Evolutionary conservation across 441 rosid species (phyloP), one percentile per base, ranked within the genome.

Genomic region (Gossypium trilobum): DNA sequence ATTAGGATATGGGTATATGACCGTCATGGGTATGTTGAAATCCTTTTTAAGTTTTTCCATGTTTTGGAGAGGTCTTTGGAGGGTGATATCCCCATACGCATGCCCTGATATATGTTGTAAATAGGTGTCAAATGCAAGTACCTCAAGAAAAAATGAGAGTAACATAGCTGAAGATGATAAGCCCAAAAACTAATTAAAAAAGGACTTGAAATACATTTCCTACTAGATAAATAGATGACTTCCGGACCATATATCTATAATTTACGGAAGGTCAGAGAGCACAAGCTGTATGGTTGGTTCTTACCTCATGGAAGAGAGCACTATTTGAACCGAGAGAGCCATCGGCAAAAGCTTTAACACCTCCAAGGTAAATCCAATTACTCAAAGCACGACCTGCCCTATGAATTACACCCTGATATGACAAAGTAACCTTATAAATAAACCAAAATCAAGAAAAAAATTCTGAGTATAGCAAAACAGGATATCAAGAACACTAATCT

Each of bases 331-430:
- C 95, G 70, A 91, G 75, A 77, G 98, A 90, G 52, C 98, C 98
- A 85, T 94, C 98, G 56, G 87, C 85, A 83, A 90, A 91, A 55
- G 92, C 97, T 87, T 94, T 91, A 73, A 94, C 91, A 44, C 98
- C 98, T 66, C 98, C 95, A 71, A 89, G 82, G 76, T 90, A 90
- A 74, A 90, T 77, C 95, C 93, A 82, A 67, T 87, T 81, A 68
- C 96, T 94, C 65, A 89, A 54, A 54, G 74, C 74, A 56, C 42
- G 75, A 39, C 97, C 97, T 66, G 67, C 71, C 74, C 77, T 80
- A 61, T 78, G 84, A 73, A 80, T 77, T 63, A 87, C 81, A 71
- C 84, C 88, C 95, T 93, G 86, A 11, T 25, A 42, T 1, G n/a
- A 71, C 22, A 52, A 10, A 9, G 63, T 33, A 23, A 20, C 10